Evolutionary conservation across 1,139 yeast genomes (phyloP).

Genomic region (Geotrichum phurueaensis): DNA sequence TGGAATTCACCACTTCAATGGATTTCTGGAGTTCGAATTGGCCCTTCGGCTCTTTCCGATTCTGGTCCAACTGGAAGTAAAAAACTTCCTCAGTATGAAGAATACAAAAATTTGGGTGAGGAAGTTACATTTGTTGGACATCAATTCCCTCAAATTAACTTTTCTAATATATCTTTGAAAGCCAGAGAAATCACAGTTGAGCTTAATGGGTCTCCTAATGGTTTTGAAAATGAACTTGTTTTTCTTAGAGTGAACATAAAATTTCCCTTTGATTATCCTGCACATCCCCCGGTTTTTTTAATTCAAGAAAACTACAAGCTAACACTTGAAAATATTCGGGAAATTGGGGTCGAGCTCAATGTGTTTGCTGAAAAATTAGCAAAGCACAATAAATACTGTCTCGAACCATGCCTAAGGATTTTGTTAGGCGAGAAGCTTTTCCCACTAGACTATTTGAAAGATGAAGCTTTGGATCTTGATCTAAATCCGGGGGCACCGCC

Average conservation of each 20-base stretch:
- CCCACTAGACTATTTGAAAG: slow-evolving; percentile 39
- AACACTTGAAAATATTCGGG: slow-evolving; percentile 42
- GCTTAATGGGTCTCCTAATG: slow-evolving; percentile 58
- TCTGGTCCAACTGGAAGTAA: slow-evolving; percentile 21
- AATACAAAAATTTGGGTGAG: slow-evolving; percentile 74
- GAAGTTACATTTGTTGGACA: slow-evolving; percentile 88
- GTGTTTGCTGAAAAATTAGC: slow-evolving; percentile 57
- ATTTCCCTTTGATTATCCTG: slow-evolving; percentile 73
- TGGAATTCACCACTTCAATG: slow-evolving; percentile 59
- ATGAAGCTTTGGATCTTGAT: slow-evolving; percentile 36
- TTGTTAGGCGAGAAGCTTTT: slow-evolving; percentile 76
- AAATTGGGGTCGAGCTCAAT: slow-evolving; percentile 47
- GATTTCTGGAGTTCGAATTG: slow-evolving; percentile 88
- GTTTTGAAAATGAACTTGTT: slow-evolving; percentile 49
- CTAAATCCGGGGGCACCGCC: not conserved
- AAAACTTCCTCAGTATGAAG: slow-evolving; percentile 30
- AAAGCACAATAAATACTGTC: slow-evolving; percentile 55
- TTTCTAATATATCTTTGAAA: slow-evolving; percentile 82
- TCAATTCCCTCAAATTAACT: slow-evolving; percentile 78
- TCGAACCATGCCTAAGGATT: slow-evolving; percentile 73
- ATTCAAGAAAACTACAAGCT: slow-evolving; percentile 78
- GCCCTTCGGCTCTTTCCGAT: slow-evolving; percentile 44
- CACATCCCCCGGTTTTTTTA: slow-evolving; percentile 49
- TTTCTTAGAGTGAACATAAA: slow-evolving; percentile 63
- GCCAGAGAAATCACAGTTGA: slow-evolving; percentile 75